A percentile compares a stretch with the other conserved stretches of the same genome.
phyloP scores from a whole-genome alignment of 495 filamentous ascomycete genomes.

The Neurospora africana region DNA sequence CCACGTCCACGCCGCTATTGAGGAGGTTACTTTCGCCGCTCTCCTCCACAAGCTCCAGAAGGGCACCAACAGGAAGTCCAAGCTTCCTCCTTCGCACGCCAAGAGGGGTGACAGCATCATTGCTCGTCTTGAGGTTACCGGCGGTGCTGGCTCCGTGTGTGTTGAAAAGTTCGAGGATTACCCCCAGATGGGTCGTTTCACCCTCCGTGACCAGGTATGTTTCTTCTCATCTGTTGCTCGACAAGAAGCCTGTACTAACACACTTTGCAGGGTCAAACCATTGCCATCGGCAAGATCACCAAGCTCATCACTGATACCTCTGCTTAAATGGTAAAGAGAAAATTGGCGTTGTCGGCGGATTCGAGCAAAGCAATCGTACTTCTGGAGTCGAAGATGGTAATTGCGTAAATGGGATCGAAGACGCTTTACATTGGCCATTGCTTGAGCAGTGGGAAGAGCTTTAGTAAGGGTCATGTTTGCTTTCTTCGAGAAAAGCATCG shows the following conservation, averaged over 20 bases:
- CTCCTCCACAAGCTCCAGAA: conserved; percentile 94
- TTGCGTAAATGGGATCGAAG: background rate
- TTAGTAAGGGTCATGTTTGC: background rate
- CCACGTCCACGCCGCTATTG: conserved; percentile 83
- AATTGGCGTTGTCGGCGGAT: background rate
- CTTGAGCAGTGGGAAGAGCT: background rate
- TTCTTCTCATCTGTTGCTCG: background rate
- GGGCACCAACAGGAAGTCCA: conserved; percentile 88
- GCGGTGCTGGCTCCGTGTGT: conserved; percentile 76
- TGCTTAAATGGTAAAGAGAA: conserved; percentile 7
- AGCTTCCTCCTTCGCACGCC: conserved; percentile 82
- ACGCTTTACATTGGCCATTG: background rate
- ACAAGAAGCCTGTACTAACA: conserved; percentile 6
- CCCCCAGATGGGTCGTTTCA: conserved; percentile 88
- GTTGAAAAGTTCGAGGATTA: conserved; percentile 92
- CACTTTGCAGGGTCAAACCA: conserved; percentile 68
- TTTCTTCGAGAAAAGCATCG: background rate
- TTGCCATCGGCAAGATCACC: conserved; percentile 93
- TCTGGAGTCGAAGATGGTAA: background rate
- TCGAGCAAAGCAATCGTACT: background rate
- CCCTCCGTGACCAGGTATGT: conserved; percentile 78
- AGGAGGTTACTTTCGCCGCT: conserved; percentile 81
- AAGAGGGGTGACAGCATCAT: conserved; percentile 90
- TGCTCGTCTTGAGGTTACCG: conserved; percentile 76
- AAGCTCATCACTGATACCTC: conserved; percentile 50